phyloP scores from a whole-genome alignment of 345 rosid genomes.

The Hibiscus mutabilis region DNA sequence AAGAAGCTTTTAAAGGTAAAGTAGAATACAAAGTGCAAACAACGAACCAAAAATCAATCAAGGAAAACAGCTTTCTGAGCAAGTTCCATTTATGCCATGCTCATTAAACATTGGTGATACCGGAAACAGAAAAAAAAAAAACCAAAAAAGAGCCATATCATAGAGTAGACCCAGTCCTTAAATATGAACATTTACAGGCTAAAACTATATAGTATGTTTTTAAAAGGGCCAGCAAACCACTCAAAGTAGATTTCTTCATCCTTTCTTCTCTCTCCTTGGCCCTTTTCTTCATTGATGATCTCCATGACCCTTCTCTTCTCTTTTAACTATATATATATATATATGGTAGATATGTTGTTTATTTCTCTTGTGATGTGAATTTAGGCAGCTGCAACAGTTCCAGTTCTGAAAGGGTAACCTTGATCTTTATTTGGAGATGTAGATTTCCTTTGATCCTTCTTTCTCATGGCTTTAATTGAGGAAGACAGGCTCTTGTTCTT shows the following conservation, averaged over 20 bases:
- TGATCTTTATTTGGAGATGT: constrained; percentile 29
- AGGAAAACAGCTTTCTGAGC: not conserved
- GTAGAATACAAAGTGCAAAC: not conserved
- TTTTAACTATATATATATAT: not conserved
- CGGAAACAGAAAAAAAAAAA: not conserved
- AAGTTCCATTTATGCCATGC: not conserved
- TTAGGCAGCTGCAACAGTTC: constrained; percentile 50
- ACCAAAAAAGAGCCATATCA: constrained; percentile 11
- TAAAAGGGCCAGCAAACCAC: not conserved
- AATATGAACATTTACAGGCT: constrained; percentile 14
- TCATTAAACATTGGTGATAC: not conserved
- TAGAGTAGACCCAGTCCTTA: constrained; percentile 7
- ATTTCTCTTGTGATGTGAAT: not conserved
- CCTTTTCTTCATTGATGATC: constrained; percentile 13
- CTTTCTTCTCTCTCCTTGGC: constrained; percentile 19
- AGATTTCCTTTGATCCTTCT: constrained; percentile 38
- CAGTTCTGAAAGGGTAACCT: constrained; percentile 25
- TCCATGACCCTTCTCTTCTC: not conserved
- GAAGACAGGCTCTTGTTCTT: constrained; percentile 55
- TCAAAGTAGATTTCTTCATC: not conserved
- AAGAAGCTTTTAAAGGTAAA: not conserved
- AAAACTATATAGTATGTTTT: not conserved
- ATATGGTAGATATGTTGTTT: not conserved
- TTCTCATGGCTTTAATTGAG: constrained; percentile 54
- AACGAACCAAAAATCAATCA: not conserved